Evolutionary conservation across 176 grass and related monocot genomes (phyloP), one percentile per base, ranked within the genome.

Genomic region (Bonia amplexicaulis): DNA sequence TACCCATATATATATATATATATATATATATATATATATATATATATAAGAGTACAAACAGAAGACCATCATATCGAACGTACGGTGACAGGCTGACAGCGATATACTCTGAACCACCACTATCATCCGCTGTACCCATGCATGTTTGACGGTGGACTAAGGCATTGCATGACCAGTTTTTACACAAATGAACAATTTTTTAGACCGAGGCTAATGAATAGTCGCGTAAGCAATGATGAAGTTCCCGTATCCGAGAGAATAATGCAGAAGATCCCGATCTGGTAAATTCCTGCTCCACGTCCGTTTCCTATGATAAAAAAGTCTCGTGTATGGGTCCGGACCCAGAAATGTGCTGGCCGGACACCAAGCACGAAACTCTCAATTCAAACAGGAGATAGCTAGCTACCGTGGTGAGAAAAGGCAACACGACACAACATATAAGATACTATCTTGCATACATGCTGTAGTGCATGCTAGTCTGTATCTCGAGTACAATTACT

Each of bases 241-340:
- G 47, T 51, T 27, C 66, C 19, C 22, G 5, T 85, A 85, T 85
- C 62, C 40, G 41, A 73, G 49, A 79, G 58, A 74, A 79, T 78
- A 67, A 80, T 74, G 89, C 74, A 80, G 31, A 67, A 79, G 69
- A 84, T 83, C 69, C 67, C 41, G 27, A 79, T 74, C 60, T 27
- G 35, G 80, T 87, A 87, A 79, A 79, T 87, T 67, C n/a, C 63
- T 61, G 74, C 59, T 51, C 42, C 74, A 74, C n/a, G n/a, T 59
- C 73, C 39, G 29, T 66, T 82, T 86, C 73, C 73, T 73, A 79
- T 57, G 79, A 87, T 90, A 59, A 85, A 37, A 37, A 37, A 85
- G 58, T 25, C 47, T 76, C 66, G 67, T 59, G 40, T 41, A 73
- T 86, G 79, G 74, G 79, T 78, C 66, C 20, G 35, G 16, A 77